A percentile compares a stretch with the other conserved stretches of the same genome.
Evolutionary conservation across 306 rosid species (phyloP).

Genomic region (Trifolium repens): DNA sequence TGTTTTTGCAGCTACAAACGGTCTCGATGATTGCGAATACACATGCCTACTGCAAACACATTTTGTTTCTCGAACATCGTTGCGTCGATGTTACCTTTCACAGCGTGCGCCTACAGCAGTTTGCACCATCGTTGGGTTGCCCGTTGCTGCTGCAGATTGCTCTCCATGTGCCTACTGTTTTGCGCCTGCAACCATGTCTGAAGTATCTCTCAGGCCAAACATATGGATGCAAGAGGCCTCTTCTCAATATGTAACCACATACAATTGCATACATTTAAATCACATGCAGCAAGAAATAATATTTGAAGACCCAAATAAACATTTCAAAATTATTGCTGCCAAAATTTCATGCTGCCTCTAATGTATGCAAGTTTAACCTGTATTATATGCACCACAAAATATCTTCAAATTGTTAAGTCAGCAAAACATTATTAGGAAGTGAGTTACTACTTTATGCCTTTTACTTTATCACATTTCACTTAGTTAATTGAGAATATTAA

Average conservation of each 20-base stretch:
- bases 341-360: neutral
- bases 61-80: too few relatives aligned
- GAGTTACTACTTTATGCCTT: neutral
- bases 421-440: constrained; percentile 23
- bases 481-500: neutral
- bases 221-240: too few relatives aligned
- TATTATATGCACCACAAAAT: neutral
- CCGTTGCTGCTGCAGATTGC: too few relatives aligned
- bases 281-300: neutral
- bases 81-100: too few relatives aligned
- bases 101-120: too few relatives aligned
- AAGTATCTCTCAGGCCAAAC: too few relatives aligned
- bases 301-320: neutral
- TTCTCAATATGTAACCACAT: neutral
- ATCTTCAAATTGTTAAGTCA: constrained; percentile 6
- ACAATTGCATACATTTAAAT: neutral
- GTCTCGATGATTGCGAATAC: too few relatives aligned
- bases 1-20: too few relatives aligned
- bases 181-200: too few relatives aligned
- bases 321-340: neutral
- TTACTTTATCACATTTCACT: constrained; percentile 5
- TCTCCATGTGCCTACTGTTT: too few relatives aligned
- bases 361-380: constrained; percentile 10
- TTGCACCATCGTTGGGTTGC: too few relatives aligned
- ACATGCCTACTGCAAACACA: too few relatives aligned